These are phyloP conservation scores for Mycotypha africana DNA, from an alignment of 371 early-diverging fungal species.

Conservation along the genomic window DNA sequence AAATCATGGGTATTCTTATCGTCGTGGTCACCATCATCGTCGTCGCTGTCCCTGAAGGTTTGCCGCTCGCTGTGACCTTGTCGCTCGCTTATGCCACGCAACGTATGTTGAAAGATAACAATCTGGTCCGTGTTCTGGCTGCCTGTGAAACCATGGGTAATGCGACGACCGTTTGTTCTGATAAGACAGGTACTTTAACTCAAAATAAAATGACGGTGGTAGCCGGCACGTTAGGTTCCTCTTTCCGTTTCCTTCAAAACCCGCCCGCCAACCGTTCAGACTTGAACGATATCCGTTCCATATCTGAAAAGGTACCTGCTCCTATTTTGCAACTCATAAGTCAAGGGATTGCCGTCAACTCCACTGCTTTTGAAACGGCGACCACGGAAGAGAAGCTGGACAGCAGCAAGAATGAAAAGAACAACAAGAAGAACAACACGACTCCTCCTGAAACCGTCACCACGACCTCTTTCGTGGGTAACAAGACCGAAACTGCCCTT, in stretches of 20 bases:
- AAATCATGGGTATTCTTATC: conserved; percentile 63
- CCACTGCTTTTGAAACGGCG: conserved; percentile 69
- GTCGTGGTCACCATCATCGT: conserved; percentile 69
- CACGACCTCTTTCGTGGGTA: conserved; percentile 41
- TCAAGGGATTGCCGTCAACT: conserved; percentile 75
- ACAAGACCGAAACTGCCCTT: conserved; percentile 89
- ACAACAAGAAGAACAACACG: too few relatives aligned
- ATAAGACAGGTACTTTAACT: conserved; percentile 90
- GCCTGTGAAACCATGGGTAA: conserved; percentile 96
- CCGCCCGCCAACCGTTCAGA: conserved; percentile 29
- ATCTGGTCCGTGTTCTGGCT: conserved; percentile 81
- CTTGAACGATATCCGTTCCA: conserved; percentile 28
- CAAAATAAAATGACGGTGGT: conserved; percentile 91
- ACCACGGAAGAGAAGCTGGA: too few relatives aligned
- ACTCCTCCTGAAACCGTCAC: conserved; percentile 32
- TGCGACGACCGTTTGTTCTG: conserved; percentile 88
- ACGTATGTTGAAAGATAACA: conserved; percentile 86
- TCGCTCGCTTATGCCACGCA: conserved; percentile 74
- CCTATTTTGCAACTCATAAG: conserved; percentile 39
- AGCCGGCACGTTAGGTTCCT: conserved; percentile 55
- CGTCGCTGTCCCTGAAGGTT: conserved; percentile 81
- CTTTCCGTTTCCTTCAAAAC: conserved; percentile 32
- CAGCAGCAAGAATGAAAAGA: conserved; percentile 29
- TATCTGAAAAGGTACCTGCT: conserved; percentile 28
- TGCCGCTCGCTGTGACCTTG: conserved; percentile 73